A percentile compares a stretch with the other conserved stretches of the same genome.
phyloP scores from a whole-genome alignment of 352 stramenopile species.

The Globisporangium spiculum region DNA sequence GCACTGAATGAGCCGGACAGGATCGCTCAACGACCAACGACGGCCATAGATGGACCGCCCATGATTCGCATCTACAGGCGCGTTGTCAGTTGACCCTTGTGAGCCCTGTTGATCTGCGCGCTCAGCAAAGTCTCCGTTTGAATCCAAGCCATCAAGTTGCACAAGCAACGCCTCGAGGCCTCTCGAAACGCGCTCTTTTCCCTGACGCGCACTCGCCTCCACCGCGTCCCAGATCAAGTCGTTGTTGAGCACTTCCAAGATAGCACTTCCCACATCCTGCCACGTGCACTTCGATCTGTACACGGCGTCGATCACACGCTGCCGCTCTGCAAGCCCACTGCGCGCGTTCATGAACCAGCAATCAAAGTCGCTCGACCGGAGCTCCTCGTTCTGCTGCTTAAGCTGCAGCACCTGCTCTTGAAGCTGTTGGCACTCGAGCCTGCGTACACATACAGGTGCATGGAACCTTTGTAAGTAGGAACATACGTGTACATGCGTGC shows the following conservation, averaged over 20 bases:
- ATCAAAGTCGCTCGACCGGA: slow-evolving; percentile 25
- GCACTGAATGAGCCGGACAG: slow-evolving; percentile 47
- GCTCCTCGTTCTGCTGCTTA: slow-evolving; percentile 37
- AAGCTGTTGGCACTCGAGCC: slow-evolving; percentile 41
- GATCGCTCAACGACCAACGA: slow-evolving; percentile 17
- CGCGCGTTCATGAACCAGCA: slow-evolving; percentile 46
- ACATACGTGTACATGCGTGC: neutral
- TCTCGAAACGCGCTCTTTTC: slow-evolving; percentile 36
- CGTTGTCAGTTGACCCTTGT: neutral
- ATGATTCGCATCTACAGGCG: neutral
- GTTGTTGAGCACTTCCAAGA: slow-evolving; percentile 64
- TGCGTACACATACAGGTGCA: slow-evolving; percentile 7
- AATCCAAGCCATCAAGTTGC: slow-evolving; percentile 28
- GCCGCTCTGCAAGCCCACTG: slow-evolving; percentile 39
- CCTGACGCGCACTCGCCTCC: slow-evolving; percentile 35
- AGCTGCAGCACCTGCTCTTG: slow-evolving; percentile 44
- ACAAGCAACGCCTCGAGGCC: slow-evolving; percentile 47
- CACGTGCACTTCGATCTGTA: slow-evolving; percentile 51
- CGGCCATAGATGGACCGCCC: slow-evolving; percentile 11
- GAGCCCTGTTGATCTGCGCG: neutral
- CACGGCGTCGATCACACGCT: slow-evolving; percentile 56
- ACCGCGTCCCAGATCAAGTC: slow-evolving; percentile 60
- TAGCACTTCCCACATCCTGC: slow-evolving; percentile 47
- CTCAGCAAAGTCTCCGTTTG: slow-evolving; percentile 8
- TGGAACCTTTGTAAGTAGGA: neutral